Percentiles rank a stretch among this genome's conserved stretches.
Conservation (phyloP, 73 alveolate species). For the Paramecium sonneborni region DNA sequence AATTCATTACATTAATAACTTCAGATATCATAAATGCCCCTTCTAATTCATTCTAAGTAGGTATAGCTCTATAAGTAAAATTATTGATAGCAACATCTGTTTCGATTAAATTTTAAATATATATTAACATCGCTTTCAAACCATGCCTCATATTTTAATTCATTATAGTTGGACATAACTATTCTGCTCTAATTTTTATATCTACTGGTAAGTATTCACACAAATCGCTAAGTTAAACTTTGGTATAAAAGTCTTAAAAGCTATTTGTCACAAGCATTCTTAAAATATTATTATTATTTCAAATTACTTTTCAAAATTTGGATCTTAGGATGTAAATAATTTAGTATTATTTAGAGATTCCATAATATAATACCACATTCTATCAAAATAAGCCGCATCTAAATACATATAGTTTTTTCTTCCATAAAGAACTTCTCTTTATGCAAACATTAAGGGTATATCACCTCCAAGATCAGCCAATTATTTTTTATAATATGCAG, state of each 20-base stretch:
- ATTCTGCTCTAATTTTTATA: not conserved
- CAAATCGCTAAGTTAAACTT: not conserved
- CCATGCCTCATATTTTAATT: not conserved
- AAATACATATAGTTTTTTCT: not conserved
- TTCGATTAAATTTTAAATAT: not conserved
- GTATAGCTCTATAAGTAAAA: not conserved
- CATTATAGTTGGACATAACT: not conserved
- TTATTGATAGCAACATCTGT: constrained; percentile 21
- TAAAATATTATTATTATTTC: not conserved
- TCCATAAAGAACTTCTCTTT: constrained; percentile 22
- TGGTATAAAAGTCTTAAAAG: not conserved
- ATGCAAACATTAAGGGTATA: not conserved
- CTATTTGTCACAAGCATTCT: not conserved
- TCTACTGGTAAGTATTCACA: not conserved
- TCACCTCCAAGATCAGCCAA: not conserved
- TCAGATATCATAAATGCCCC: constrained; percentile 25
- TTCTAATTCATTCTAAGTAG: constrained; percentile 4
- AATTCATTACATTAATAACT: not conserved
- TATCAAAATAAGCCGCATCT: not conserved
- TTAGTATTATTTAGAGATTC: not conserved
- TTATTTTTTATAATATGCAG: not conserved
- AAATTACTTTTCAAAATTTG: not conserved
- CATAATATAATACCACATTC: not conserved
- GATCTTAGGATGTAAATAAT: not conserved
- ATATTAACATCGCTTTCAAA: not conserved